Evolutionary conservation across 2,329 filamentous ascomycete species (phyloP).

Genomic region (Phialophora tarda): DNA sequence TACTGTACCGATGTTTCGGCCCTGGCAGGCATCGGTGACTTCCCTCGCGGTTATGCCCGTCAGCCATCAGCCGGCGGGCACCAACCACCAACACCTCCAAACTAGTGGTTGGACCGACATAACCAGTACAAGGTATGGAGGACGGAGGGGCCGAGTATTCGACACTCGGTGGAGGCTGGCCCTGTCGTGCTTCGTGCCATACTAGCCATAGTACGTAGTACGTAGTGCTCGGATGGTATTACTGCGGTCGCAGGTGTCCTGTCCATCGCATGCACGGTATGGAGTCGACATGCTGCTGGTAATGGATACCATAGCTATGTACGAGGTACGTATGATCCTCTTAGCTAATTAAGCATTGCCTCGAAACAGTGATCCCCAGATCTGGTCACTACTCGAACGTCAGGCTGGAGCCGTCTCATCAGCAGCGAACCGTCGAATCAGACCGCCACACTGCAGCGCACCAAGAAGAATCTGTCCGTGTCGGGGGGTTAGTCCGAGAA

Average conservation of each 20-base stretch:
- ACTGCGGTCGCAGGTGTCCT: no score
- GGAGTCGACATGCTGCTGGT: no score
- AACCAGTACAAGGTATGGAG: neutral
- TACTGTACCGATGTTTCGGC: neutral
- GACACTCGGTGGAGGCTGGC: neutral
- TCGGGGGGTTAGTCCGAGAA: neutral
- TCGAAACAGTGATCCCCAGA: neutral
- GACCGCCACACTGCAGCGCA: neutral
- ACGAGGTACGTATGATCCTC: neutral
- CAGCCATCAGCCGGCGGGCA: conserved; percentile 6
- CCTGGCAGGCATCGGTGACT: neutral
- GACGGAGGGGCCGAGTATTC: neutral
- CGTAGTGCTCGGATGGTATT: no score
- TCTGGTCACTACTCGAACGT: neutral
- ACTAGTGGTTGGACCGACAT: neutral
- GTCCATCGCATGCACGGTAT: no score
- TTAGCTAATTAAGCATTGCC: conserved; percentile 3
- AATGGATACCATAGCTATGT: no score
- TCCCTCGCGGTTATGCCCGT: conserved; percentile 1
- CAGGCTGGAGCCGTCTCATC: neutral
- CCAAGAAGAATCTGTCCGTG: neutral
- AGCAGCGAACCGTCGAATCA: neutral
- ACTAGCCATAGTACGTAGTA: neutral
- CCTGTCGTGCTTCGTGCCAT: neutral
- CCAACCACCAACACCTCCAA: no score